Percentiles rank a stretch among this genome's conserved stretches.
phyloP scores from a whole-genome alignment of 2,329 filamentous ascomycete species.

The Microcyclosporella mali region DNA sequence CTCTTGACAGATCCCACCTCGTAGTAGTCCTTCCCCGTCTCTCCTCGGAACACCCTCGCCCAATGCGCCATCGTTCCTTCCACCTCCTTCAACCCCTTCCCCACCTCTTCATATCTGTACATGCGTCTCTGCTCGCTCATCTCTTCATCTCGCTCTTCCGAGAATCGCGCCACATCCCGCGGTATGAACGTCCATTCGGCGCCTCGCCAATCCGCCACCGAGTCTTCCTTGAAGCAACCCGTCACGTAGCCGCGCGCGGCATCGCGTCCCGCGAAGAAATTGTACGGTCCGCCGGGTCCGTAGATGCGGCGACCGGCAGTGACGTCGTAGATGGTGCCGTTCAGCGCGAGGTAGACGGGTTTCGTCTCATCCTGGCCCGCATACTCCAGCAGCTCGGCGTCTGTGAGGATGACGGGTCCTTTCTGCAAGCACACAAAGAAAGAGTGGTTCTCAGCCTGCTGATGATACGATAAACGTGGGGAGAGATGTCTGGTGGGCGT shows the following conservation, averaged over 20 bases:
- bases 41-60: conserved; percentile 67
- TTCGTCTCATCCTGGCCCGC: conserved; percentile 68
- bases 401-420: conserved; percentile 64
- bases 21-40: conserved; percentile 67
- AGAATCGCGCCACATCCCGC: conserved; percentile 43
- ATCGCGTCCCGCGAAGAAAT: conserved; percentile 79
- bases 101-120: conserved; percentile 56
- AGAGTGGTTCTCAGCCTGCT: not conserved
- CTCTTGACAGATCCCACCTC: conserved; percentile 68
- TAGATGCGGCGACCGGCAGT: conserved; percentile 49
- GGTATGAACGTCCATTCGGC: conserved; percentile 77
- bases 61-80: conserved; percentile 67
- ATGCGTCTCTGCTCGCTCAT: conserved; percentile 22
- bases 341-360: conserved; percentile 86
- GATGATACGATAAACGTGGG: not conserved
- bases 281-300: conserved; percentile 74
- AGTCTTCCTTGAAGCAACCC: conserved; percentile 82
- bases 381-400: conserved; percentile 64
- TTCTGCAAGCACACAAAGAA: conserved; percentile 33
- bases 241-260: conserved; percentile 86
- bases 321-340: conserved; percentile 81
- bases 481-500: conserved; percentile 1
- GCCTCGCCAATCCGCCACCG: conserved; percentile 76
- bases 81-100: conserved; percentile 59
- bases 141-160: conserved; percentile 20